Evolutionary conservation across 352 stramenopile species (phyloP).

Genomic region (Phytophthora pinifolia): DNA sequence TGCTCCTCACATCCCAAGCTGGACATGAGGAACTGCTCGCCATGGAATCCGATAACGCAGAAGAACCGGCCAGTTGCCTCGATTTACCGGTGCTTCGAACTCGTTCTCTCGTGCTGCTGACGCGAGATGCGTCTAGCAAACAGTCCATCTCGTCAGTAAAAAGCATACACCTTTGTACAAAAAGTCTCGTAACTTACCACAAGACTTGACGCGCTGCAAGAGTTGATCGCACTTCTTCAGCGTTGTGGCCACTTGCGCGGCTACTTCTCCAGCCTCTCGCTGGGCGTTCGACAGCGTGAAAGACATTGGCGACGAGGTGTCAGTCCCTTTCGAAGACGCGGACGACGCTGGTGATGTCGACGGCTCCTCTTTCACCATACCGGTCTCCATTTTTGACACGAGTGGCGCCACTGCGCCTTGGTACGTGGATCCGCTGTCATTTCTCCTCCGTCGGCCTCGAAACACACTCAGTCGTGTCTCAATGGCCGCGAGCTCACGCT

Average conservation of each 20-base stretch:
- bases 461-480: slow-evolving; percentile 39
- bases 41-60: slow-evolving; percentile 19
- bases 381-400: slow-evolving; percentile 5
- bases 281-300: slow-evolving; percentile 26
- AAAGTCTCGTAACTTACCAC: slow-evolving; percentile 17
- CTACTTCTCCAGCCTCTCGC: slow-evolving; percentile 43
- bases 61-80: slow-evolving; percentile 5
- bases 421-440: slow-evolving; percentile 8
- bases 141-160: not conserved
- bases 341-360: slow-evolving; percentile 1
- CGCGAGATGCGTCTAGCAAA: slow-evolving; percentile 19
- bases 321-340: slow-evolving; percentile 4
- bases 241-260: slow-evolving; percentile 55
- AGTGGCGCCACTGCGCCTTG: slow-evolving; percentile 7
- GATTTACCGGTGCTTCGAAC: not conserved
- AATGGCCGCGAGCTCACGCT: slow-evolving; percentile 42
- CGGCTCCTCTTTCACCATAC: not conserved
- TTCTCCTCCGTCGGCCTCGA: slow-evolving; percentile 9
- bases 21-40: slow-evolving; percentile 8
- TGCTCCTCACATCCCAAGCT: slow-evolving; percentile 7
- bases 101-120: slow-evolving; percentile 21
- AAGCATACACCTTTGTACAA: not conserved
- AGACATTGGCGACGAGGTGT: slow-evolving; percentile 7
- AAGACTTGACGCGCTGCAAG: slow-evolving; percentile 33
- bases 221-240: slow-evolving; percentile 56